Base-by-base conservation (phyloP, 2,329 filamentous ascomycete species). In the Helotiales sp. region DNA sequence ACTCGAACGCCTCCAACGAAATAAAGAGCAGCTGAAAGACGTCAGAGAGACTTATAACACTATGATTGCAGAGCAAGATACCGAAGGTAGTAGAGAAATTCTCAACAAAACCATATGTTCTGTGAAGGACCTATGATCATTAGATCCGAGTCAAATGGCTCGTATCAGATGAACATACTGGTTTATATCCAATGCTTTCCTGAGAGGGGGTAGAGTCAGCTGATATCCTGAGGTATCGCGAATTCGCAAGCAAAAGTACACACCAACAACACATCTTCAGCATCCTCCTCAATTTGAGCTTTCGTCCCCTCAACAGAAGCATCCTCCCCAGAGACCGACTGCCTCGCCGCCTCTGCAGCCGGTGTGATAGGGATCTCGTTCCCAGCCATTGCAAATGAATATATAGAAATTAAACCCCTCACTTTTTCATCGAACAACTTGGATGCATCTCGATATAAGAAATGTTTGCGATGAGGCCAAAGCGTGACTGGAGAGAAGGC, bases 11-110 rank as follows among this genome's bases (percentile, higher is more conserved):
- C 83, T 29, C 83, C 83, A 44, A 86, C 77, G 57, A 84, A 85
- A 70, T 85, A 86, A 2, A 86, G 72, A 1, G 83, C 83, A 60
- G 83, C 82, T 85, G 27, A 25, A 24, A 44, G n/a, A 12, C 22
- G 5, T 1, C 6, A 31, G 48, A 70, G 29, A 67, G 61, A 52
- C 44, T 22, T 29, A 31, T 10, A 44, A 24, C 5, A 29, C 25
- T 49, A 17, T 27, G 49, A 25, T 44, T 46, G 22, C 22, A 31
- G 13, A 7, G 10, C 10, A 53, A 36, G 73, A 31, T 68, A 84
- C 81, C 81, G 62, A 84, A 84, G 12, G 80, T 82, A 2, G 82
- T 83, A 2, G 81, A 76, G 65, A 85, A 85, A 68, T 82, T 84
- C 66, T 85, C 81, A 54, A 84, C 76, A 15, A 82, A 72, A 30